Evolutionary conservation across 306 rosid genomes (phyloP).

Genomic region (Albizia julibrissin): DNA sequence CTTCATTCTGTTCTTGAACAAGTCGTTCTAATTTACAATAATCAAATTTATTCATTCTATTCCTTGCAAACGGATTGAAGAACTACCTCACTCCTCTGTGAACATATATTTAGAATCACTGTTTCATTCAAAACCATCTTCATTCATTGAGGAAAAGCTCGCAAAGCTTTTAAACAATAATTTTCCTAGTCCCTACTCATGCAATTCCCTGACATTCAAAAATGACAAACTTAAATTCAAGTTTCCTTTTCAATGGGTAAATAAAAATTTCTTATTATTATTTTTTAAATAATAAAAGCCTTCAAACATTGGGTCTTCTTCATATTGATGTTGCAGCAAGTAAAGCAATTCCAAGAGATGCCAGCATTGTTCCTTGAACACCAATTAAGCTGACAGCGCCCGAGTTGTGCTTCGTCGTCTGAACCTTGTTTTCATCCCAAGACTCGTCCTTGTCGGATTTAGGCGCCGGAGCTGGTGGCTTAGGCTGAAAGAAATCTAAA

Average conservation of each 20-base stretch:
- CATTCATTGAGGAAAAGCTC: neutral
- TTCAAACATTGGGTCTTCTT: too few relatives aligned
- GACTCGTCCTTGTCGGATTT: slow-evolving; percentile 8
- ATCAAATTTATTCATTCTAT: too few relatives aligned
- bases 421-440: neutral
- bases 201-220: neutral
- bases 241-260: too few relatives aligned
- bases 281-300: neutral
- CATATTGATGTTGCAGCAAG: too few relatives aligned
- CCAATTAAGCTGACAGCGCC: slow-evolving; percentile 8
- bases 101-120: neutral
- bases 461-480: slow-evolving; percentile 52
- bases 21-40: too few relatives aligned
- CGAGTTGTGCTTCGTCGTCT: slow-evolving; percentile 25
- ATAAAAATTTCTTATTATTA: neutral
- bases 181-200: neutral
- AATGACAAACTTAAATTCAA: neutral
- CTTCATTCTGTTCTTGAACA: neutral
- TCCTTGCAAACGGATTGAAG: neutral
- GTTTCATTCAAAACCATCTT: too few relatives aligned
- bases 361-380: slow-evolving; percentile 22
- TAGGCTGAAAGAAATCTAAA: slow-evolving; percentile 45
- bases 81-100: neutral
- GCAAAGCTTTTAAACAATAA: neutral
- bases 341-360: slow-evolving; percentile 27